phyloP scores from a whole-genome alignment of 495 filamentous ascomycete species.

The Penicillium pancosmium region DNA sequence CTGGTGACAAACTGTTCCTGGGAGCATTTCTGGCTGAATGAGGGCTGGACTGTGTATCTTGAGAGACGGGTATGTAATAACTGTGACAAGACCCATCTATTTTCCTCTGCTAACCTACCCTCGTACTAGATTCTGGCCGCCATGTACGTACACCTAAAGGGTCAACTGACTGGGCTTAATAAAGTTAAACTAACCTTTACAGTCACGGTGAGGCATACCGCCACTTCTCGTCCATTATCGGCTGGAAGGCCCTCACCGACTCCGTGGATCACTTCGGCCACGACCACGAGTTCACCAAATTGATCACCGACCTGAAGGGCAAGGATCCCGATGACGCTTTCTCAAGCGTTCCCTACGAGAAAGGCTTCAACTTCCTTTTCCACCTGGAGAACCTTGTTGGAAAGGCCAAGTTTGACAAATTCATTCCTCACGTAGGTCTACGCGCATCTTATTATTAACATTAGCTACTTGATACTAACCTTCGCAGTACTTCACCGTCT shows the following conservation, averaged over 20 bases:
- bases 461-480: no score
- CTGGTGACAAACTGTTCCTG: constrained; percentile 87
- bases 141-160: constrained; percentile 22
- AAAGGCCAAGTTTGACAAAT: constrained; percentile 84
- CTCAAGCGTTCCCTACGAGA: constrained; percentile 75
- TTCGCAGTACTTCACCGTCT: constrained; percentile 76
- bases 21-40: constrained; percentile 98
- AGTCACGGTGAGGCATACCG: constrained; percentile 79
- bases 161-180: not conserved
- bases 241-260: constrained; percentile 65
- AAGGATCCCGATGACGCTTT: constrained; percentile 96
- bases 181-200: constrained; percentile 7
- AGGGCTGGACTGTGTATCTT: constrained; percentile 94
- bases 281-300: constrained; percentile 89
- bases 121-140: constrained; percentile 33
- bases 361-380: constrained; percentile 79
- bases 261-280: constrained; percentile 74
- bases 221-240: constrained; percentile 90
- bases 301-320: constrained; percentile 82
- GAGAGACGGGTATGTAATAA: constrained; percentile 67
- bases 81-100: not conserved
- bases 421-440: constrained; percentile 75
- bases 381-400: constrained; percentile 83
- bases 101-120: constrained; percentile 11
- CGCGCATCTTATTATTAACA: not conserved